Evolutionary conservation across 129 eudicot genomes (phyloP).

Genomic region (Helichrysum umbraculigerum): DNA sequence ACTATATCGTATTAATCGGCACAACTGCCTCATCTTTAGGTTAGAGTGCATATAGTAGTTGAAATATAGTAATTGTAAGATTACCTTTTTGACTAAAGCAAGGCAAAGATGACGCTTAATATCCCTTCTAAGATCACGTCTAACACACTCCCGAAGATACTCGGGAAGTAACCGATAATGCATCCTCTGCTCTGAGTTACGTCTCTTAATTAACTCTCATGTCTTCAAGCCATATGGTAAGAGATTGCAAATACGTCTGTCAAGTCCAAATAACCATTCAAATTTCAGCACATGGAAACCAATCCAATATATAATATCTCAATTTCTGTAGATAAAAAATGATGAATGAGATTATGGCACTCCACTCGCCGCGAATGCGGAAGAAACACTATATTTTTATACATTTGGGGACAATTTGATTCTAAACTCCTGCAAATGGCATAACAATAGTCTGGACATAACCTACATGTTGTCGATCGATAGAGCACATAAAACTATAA

Average conservation of each 20-base stretch:
- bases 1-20: too few species aligned
- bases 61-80: too few species aligned
- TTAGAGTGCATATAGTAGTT: too few species aligned
- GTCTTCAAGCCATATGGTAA: conserved; percentile 94
- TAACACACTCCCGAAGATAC: conserved; percentile 84
- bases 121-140: conserved; percentile 95
- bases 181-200: conserved; percentile 99
- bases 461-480: conserved; percentile 99
- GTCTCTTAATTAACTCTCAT: conserved; percentile 97
- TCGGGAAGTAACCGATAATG: conserved; percentile 91
- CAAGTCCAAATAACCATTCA: conserved; percentile 19
- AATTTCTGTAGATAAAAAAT: too few species aligned
- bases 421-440: background rate
- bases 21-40: too few species aligned
- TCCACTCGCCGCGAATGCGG: too few species aligned
- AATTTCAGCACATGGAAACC: conserved; percentile 7
- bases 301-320: background rate
- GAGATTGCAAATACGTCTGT: conserved; percentile 77
- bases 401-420: background rate
- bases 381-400: too few species aligned
- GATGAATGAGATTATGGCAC: too few species aligned
- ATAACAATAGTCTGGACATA: background rate
- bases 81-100: too few species aligned
- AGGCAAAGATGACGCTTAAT: conserved; percentile 98
- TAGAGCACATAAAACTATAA: conserved; percentile 66